A percentile compares a stretch with the other conserved stretches of the same genome.
Evolutionary conservation across 1,284 basidiomycete species (phyloP).

Genomic region (Phlebopus sp.): DNA sequence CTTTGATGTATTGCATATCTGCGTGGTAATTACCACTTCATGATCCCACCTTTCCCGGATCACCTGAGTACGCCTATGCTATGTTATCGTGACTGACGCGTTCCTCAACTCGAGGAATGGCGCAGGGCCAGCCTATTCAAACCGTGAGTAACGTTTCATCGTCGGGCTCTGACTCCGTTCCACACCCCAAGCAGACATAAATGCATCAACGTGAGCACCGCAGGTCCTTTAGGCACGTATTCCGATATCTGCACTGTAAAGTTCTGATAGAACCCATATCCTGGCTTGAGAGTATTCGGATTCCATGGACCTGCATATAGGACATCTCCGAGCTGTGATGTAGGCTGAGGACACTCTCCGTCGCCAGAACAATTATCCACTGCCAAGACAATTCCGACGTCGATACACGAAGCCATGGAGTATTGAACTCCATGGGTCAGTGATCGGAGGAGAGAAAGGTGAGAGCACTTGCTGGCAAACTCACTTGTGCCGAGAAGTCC

Average conservation of each 20-base stretch:
- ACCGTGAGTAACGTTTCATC: neutral
- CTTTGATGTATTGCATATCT: too few relatives aligned
- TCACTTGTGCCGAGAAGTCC: conserved; percentile 14
- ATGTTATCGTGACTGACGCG: conserved; percentile 16
- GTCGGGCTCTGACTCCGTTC: neutral
- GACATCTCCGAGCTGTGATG: conserved; percentile 14
- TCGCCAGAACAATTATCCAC: conserved; percentile 15
- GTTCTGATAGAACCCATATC: conserved; percentile 20
- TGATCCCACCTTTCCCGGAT: too few relatives aligned
- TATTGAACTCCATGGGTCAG: conserved; percentile 5
- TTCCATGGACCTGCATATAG: conserved; percentile 21
- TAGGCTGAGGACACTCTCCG: conserved; percentile 12
- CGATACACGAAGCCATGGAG: conserved; percentile 16
- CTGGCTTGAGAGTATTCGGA: conserved; percentile 2
- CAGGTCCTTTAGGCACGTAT: conserved; percentile 13
- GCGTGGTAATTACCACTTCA: neutral
- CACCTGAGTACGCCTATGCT: neutral
- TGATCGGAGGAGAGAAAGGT: neutral
- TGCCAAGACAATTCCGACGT: conserved; percentile 20
- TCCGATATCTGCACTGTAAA: conserved; percentile 16
- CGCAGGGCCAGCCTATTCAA: conserved; percentile 8
- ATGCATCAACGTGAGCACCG: conserved; percentile 19
- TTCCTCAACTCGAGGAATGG: conserved; percentile 22
- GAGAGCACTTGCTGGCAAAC: conserved; percentile 10
- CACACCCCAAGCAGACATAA: conserved; percentile 18